Percentiles rank a stretch among this genome's conserved stretches.
Conservation (phyloP, 345 rosid species). For the Odontarrhena argentea region DNA sequence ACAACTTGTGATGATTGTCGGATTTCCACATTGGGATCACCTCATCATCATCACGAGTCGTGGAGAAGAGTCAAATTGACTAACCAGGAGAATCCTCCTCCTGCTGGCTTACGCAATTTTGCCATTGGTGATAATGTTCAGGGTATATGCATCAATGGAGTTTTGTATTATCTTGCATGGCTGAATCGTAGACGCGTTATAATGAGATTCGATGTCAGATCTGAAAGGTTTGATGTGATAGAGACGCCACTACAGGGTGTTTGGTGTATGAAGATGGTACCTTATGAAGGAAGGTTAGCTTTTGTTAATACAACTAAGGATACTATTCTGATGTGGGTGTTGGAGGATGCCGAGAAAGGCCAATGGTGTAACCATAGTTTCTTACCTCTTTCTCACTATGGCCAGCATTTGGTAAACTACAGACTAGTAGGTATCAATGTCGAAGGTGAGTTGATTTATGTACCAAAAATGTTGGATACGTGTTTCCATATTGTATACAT, state of each 20-base stretch:
- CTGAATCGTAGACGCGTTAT: not conserved
- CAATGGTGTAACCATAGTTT: not conserved
- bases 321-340: not conserved
- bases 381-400: conserved; percentile 19
- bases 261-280: not conserved
- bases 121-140: too few relatives aligned
- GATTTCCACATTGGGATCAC: conserved; percentile 18
- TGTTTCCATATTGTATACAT: too few relatives aligned
- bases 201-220: conserved; percentile 13
- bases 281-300: conserved; percentile 24
- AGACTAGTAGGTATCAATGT: not conserved
- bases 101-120: too few relatives aligned
- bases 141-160: conserved; percentile 14
- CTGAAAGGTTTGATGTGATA: not conserved
- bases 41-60: not conserved
- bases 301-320: not conserved
- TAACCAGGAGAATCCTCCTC: not conserved
- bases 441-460: too few relatives aligned
- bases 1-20: not conserved
- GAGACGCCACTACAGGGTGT: not conserved
- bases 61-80: too few relatives aligned
- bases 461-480: too few relatives aligned
- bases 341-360: conserved; percentile 1
- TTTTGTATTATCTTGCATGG: not conserved
- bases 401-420: not conserved